Conservation (phyloP, 2,329 filamentous ascomycete species). For the Exophiala sp. region DNA sequence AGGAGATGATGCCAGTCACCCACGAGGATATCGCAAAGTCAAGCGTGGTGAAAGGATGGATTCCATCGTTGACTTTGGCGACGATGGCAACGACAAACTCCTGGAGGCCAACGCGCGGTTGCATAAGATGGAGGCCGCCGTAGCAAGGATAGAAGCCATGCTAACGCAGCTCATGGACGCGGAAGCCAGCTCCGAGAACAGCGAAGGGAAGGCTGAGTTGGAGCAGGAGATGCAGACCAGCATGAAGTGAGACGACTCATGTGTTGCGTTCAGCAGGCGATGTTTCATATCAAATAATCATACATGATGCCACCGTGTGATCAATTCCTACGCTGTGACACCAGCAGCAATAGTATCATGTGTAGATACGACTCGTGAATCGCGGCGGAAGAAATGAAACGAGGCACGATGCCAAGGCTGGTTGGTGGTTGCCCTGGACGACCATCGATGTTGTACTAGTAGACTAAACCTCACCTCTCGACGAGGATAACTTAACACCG, state of each 20-base stretch:
- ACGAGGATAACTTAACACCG: no score
- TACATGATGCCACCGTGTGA: no score
- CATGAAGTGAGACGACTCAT: conserved; percentile 6
- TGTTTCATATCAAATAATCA: no score
- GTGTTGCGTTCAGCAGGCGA: conserved; percentile 5
- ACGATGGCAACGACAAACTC: conserved; percentile 10
- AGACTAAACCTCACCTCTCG: not conserved
- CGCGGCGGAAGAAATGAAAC: no score
- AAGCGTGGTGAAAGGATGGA: conserved; percentile 20
- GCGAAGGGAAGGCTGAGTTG: conserved; percentile 15
- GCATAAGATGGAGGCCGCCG: conserved; percentile 25
- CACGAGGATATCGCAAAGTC: conserved; percentile 12
- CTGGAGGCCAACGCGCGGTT: conserved; percentile 26
- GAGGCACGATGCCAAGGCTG: not conserved
- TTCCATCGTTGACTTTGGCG: conserved; percentile 21
- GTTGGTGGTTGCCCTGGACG: conserved; percentile 7
- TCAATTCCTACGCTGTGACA: no score
- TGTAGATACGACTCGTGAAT: no score
- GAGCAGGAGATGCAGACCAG: conserved; percentile 7
- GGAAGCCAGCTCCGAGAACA: conserved; percentile 17
- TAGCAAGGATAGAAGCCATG: conserved; percentile 26
- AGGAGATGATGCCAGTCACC: conserved; percentile 14
- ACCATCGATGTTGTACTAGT: conserved; percentile 1
- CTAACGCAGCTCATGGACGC: conserved; percentile 19
- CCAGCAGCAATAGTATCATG: no score